These are phyloP conservation scores for Colletotrichum higginsianum DNA, from an alignment of 2,329 filamentous ascomycete species.

Conservation along the genomic window DNA sequence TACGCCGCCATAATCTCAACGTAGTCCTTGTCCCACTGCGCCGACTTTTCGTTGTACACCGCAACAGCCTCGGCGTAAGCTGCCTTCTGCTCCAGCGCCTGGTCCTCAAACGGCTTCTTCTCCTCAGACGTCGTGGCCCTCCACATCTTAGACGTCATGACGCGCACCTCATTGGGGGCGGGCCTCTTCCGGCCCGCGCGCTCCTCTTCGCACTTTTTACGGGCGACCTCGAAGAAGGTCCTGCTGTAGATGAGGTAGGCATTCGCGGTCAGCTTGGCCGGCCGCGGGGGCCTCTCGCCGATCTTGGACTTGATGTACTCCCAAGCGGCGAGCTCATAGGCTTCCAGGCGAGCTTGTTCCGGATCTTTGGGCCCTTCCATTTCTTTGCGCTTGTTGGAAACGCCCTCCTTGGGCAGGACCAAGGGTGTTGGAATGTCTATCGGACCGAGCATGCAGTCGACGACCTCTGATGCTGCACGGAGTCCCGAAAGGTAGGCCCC, in stretches of 20 bases:
- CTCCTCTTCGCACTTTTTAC: slow-evolving; percentile 73
- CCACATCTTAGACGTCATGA: slow-evolving; percentile 93
- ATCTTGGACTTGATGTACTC: slow-evolving; percentile 69
- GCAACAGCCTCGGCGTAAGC: slow-evolving; percentile 71
- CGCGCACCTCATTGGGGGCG: slow-evolving; percentile 85
- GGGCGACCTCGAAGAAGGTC: slow-evolving; percentile 76
- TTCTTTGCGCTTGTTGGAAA: slow-evolving; percentile 70
- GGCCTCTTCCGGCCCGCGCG: slow-evolving; percentile 75
- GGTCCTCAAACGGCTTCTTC: slow-evolving; percentile 83
- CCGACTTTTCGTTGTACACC: slow-evolving; percentile 73
- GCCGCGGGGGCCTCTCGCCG: slow-evolving; percentile 82
- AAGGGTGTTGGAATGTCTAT: slow-evolving; percentile 84
- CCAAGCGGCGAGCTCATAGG: slow-evolving; percentile 70
- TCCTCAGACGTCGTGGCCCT: slow-evolving; percentile 79
- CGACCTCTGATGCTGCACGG: slow-evolving; percentile 87
- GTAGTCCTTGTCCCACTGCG: slow-evolving; percentile 81
- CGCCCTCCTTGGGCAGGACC: slow-evolving; percentile 74
- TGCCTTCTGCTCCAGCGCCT: slow-evolving; percentile 79
- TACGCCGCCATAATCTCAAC: slow-evolving; percentile 67
- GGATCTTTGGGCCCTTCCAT: slow-evolving; percentile 61
- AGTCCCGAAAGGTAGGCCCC: slow-evolving; percentile 96
- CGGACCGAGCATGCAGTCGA: slow-evolving; percentile 85
- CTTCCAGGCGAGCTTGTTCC: slow-evolving; percentile 67
- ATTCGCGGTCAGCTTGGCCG: slow-evolving; percentile 82
- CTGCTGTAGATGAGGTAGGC: slow-evolving; percentile 94